Conservation (phyloP, 2,329 filamentous ascomycete species). For the Microcyclosporella mali region DNA sequence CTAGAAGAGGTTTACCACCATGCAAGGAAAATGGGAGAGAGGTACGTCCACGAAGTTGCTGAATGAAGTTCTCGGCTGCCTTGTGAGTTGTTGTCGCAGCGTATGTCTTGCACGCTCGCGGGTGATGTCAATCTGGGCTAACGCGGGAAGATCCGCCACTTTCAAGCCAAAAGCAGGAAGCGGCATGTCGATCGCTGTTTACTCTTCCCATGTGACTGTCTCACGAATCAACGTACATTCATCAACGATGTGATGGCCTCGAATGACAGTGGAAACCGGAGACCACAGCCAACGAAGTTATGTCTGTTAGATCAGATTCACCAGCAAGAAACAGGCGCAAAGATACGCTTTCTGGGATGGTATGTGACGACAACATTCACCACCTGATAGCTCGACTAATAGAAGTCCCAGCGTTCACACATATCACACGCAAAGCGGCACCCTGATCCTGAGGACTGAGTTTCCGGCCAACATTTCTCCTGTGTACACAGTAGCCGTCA, state of each 20-base stretch:
- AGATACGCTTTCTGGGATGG: conserved; percentile 91
- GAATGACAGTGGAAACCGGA: conserved; percentile 8
- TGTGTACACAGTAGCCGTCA: conserved; percentile 51
- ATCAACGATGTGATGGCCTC: conserved; percentile 6
- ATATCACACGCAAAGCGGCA: conserved; percentile 53
- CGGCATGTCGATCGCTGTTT: background rate
- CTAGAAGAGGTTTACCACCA: background rate
- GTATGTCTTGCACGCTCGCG: background rate
- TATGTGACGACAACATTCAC: conserved; percentile 43
- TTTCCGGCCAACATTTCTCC: conserved; percentile 43
- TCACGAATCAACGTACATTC: background rate
- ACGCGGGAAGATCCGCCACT: background rate
- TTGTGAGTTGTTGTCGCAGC: background rate
- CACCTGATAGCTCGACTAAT: conserved; percentile 5
- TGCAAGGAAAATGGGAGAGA: background rate
- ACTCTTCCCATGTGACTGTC: conserved; percentile 2
- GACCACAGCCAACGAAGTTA: conserved; percentile 51
- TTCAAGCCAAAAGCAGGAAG: background rate
- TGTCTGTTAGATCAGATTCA: conserved; percentile 47
- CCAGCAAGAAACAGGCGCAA: conserved; percentile 48
- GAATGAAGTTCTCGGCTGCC: no score
- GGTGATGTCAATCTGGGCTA: background rate
- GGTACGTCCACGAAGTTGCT: background rate
- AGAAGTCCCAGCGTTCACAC: conserved; percentile 48
- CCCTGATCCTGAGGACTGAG: conserved; percentile 62